Conservation (phyloP, 495 filamentous ascomycete species). For the Aspergillus indologenus region DNA sequence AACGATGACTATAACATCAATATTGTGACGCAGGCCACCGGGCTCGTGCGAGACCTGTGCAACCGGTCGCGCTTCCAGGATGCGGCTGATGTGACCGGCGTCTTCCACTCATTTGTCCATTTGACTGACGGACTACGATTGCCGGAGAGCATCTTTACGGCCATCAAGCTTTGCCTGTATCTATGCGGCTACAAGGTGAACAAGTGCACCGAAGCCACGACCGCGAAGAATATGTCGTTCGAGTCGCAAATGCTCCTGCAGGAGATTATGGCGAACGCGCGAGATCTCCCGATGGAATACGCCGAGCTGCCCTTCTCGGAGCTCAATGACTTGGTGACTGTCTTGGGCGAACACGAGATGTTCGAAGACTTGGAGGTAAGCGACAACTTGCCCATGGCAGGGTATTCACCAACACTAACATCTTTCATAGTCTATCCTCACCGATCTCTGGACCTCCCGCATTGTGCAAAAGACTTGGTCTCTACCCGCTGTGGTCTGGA, state of each 20-base stretch:
- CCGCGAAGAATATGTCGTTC: constrained; percentile 45
- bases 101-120: constrained; percentile 55
- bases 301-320: constrained; percentile 49
- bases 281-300: constrained; percentile 50
- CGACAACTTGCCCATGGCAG: background rate
- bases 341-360: constrained; percentile 58
- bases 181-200: constrained; percentile 48
- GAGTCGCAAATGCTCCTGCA: constrained; percentile 53
- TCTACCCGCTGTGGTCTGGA: constrained; percentile 48
- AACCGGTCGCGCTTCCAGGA: constrained; percentile 44
- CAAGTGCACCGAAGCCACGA: constrained; percentile 38
- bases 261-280: constrained; percentile 49
- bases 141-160: constrained; percentile 45
- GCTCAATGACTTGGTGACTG: constrained; percentile 51
- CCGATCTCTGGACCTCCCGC: constrained; percentile 58
- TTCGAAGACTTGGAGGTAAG: constrained; percentile 58
- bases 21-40: constrained; percentile 41
- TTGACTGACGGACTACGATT: constrained; percentile 51
- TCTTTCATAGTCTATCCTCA: constrained; percentile 50
- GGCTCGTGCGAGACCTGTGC: constrained; percentile 41
- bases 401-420: background rate
- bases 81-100: constrained; percentile 51
- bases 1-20: constrained; percentile 37
- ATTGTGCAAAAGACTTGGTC: constrained; percentile 59
- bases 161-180: constrained; percentile 54